A percentile compares a stretch with the other conserved stretches of the same genome.
Evolutionary conservation across 306 rosid species (phyloP).

Genomic region (Glycyrrhiza uralensis): DNA sequence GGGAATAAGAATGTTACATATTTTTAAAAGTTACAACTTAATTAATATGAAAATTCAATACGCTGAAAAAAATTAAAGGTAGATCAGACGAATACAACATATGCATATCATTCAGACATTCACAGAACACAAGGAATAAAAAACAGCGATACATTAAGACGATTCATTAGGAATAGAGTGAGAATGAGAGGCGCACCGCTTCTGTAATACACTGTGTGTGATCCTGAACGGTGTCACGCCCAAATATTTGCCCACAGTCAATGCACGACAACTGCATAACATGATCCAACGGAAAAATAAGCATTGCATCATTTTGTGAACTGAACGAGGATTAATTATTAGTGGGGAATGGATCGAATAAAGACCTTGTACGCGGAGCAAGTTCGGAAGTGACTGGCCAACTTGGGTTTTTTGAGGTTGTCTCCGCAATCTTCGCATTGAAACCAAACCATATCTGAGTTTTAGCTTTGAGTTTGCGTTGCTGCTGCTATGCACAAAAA

Average conservation of each 20-base stretch:
- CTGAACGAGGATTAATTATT: neutral
- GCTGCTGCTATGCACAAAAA: neutral
- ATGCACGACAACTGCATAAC: constrained; percentile 83
- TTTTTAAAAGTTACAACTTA: neutral
- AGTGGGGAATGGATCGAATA: neutral
- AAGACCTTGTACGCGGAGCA: constrained; percentile 73
- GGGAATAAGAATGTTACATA: neutral
- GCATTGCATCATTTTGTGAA: neutral
- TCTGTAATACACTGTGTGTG: constrained; percentile 91
- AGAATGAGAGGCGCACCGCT: constrained; percentile 51
- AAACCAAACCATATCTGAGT: constrained; percentile 79
- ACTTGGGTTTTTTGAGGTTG: constrained; percentile 85
- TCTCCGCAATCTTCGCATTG: constrained; percentile 95
- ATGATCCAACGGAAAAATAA: neutral
- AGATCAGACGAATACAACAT: neutral
- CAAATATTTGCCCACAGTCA: constrained; percentile 80
- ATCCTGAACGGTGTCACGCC: constrained; percentile 65
- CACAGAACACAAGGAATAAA: neutral
- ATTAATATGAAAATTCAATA: neutral
- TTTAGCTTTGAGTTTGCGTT: neutral
- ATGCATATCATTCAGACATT: neutral
- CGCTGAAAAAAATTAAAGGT: neutral
- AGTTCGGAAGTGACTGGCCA: constrained; percentile 60
- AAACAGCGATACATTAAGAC: neutral
- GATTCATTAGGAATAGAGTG: neutral